Base-by-base conservation (phyloP, 352 stramenopile genomes). In the Phytophthora sp. region DNA sequence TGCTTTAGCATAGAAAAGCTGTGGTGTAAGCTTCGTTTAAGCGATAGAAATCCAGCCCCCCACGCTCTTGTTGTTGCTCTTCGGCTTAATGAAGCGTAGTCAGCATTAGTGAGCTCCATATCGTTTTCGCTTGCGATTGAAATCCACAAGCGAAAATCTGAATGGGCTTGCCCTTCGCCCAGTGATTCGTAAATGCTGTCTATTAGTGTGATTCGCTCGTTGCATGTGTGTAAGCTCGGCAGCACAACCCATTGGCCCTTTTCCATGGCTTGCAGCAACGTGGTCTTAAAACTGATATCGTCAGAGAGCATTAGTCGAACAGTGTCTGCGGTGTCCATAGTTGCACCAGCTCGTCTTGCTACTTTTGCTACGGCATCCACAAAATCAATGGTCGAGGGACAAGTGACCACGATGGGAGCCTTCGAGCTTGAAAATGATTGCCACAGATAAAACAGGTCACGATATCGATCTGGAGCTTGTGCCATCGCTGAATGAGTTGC, bases 71-170 rank as follows among this genome's bases (percentile, higher is more conserved):
- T 41, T 5, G 52, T 53, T 2, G 51, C 30, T 8, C 44, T 23
- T 23, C 17, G 32, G 26, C 23, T 42, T 4, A 65, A 37, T 12
- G 11, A 24, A 21, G 49, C 26, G 7, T 10, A 41, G 21, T 58
- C 53, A 34, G 61, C 55, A 21, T 37, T 45, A 12, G 8, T 11
- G 10, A 35, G 26, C n/a, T 1, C 5, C 18, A 38, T 15, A 7
- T 1, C 24, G 4, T 20, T 39, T 10, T 12, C 10, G 17, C 21
- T 51, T 17, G 28, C 13, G 12, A 57, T 18, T 15, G 76, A 90
- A 15, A 86, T 27, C 80, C 83, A 92, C 9, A 92, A 48, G 4
- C 83, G 80, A 35, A 90, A 92, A 31, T 92, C 83, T 1, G 76
- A 69, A 20, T 92, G 83, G 5, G 57, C 39, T 0, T 73, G 58